Base-by-base conservation (phyloP, 129 eudicot species). In the Dittrichia graveolens region DNA sequence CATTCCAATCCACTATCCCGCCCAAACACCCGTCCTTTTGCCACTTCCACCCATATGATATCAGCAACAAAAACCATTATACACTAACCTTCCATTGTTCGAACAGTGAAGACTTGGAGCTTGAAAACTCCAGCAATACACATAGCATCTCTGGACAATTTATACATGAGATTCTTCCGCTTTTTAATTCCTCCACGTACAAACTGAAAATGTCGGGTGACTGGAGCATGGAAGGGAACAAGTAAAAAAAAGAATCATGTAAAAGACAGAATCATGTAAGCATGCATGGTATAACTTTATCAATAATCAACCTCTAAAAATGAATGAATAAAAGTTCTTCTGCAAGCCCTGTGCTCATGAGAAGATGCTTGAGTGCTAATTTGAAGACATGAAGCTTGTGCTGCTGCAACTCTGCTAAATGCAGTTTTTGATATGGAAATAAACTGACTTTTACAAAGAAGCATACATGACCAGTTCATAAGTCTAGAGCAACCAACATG, bases 401-500 rank as follows among this genome's bases (percentile, higher is more conserved):
- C 90, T 40, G 85, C 86, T 58, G 88, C 85, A 53, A 95, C 91
- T 91, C 92, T 88, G 60, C 79, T 81, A 63, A 95, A 68, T 57
- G 97, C 99, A 76, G 76, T 88, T 83, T 85, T 95, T 63, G 99
- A 88, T 53, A 86, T 80, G 12, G 84, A 82, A 14, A 81, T 70
- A 83, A 95, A 95, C 79, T 88, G 86, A 78, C 95, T 91, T 55
- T 79, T 69, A 75, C 77, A 66, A 47, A 90, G 72, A 9, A 95
- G 91, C 73, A 95, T 77, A 79, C 88, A 84, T n/a, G 96, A 95
- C 99, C 99, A 95, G 65, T 80, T 88, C 72, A 95, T 80, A 69
- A 90, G 91, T 85, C 97, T 86, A 79, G 82, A 80, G 67, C 94
- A 81, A 76, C 96, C 97, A 10, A 87, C 72, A 60, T 83, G 85